Conservation (phyloP, 177 flowering plant species). For the Vitis hybrid region DNA sequence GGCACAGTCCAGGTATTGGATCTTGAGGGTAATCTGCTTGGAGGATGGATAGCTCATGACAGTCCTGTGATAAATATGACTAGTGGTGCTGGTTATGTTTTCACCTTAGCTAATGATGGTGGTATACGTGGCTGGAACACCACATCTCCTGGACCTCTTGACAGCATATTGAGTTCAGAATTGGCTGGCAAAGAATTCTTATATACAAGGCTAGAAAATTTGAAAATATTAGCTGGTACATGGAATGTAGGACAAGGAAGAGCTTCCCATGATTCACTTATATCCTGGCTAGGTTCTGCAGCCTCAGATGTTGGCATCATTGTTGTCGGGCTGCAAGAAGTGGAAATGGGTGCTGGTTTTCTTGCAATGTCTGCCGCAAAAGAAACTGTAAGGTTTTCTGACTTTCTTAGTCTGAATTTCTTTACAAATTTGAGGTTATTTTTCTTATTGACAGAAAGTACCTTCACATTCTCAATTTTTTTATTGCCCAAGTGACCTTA, state of each 20-base stretch:
- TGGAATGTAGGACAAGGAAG: slow-evolving; percentile 98
- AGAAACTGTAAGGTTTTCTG: slow-evolving; percentile 74
- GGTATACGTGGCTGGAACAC: slow-evolving; percentile 94
- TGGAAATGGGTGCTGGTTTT: slow-evolving; percentile 99
- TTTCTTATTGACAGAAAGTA: background rate
- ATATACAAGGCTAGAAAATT: slow-evolving; percentile 59
- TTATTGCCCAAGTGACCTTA: too few relatives aligned
- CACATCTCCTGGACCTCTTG: slow-evolving; percentile 80
- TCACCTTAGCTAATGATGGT: slow-evolving; percentile 86
- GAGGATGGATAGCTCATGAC: slow-evolving; percentile 87
- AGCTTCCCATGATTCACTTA: slow-evolving; percentile 74
- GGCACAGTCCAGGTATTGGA: slow-evolving; percentile 78
- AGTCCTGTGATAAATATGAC: slow-evolving; percentile 68
- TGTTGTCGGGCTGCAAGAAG: slow-evolving; percentile 95
- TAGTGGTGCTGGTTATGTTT: slow-evolving; percentile 65
- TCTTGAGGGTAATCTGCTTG: slow-evolving; percentile 72
- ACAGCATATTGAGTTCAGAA: slow-evolving; percentile 60
- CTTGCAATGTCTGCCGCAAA: slow-evolving; percentile 99
- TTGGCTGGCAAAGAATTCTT: slow-evolving; percentile 58
- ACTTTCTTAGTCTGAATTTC: background rate
- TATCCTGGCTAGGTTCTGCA: slow-evolving; percentile 78
- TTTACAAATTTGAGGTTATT: background rate
- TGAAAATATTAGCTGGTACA: slow-evolving; percentile 73
- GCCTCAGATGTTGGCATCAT: slow-evolving; percentile 76
- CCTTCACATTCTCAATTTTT: too few relatives aligned